Evolutionary conservation across 352 stramenopile species (phyloP).

Genomic region (Phytophthora kernoviae): DNA sequence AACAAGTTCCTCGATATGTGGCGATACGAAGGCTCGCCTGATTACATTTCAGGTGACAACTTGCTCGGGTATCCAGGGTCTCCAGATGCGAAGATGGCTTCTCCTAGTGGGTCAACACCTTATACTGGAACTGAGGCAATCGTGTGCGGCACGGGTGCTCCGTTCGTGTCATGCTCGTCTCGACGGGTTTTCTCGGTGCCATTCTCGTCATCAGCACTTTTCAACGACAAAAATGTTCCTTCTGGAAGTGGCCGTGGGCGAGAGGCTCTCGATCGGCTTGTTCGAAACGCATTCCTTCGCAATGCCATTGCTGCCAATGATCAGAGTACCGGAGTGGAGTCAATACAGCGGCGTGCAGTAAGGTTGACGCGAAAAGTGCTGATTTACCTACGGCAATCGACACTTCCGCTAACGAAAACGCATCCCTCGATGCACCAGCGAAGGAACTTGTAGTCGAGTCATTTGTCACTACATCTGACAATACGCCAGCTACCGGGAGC

Average conservation of each 20-base stretch:
- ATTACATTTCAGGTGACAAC: conserved; percentile 68
- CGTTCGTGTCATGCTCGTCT: conserved; percentile 29
- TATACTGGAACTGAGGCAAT: conserved; percentile 30
- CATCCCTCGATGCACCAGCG: conserved; percentile 2
- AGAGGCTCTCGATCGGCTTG: conserved; percentile 60
- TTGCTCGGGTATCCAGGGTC: conserved; percentile 25
- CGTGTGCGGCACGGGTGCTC: conserved; percentile 19
- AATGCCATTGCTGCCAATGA: conserved; percentile 34
- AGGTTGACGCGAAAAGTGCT: not conserved
- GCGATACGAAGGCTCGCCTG: conserved; percentile 75
- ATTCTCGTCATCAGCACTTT: conserved; percentile 42
- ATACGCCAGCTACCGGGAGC: not conserved
- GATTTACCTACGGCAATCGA: conserved; percentile 2
- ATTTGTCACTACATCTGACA: not conserved
- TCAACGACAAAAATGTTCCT: conserved; percentile 49
- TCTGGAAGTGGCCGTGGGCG: conserved; percentile 51
- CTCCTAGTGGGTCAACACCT: conserved; percentile 1
- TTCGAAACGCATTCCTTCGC: conserved; percentile 54
- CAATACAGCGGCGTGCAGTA: conserved; percentile 1
- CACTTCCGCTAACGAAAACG: not conserved
- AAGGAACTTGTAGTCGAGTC: conserved; percentile 6
- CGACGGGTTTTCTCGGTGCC: conserved; percentile 22
- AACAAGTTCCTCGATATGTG: conserved; percentile 86
- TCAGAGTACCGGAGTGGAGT: not conserved
- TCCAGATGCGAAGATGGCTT: conserved; percentile 12